phyloP scores from a whole-genome alignment of 2,329 filamentous ascomycete species.

The Biscogniauxia marginata region DNA sequence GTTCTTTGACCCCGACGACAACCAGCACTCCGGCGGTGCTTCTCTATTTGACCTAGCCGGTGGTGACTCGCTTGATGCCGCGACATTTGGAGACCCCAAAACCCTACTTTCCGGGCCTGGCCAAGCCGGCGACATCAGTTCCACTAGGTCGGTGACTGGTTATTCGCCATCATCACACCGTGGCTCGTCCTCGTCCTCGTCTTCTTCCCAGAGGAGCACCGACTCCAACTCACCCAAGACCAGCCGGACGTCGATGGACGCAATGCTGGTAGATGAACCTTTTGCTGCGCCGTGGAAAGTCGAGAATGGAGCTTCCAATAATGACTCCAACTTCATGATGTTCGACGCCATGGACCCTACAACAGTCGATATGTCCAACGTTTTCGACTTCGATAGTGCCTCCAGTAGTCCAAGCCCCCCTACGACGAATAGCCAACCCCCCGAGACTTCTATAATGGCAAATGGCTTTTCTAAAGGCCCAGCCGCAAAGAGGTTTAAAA shows the following conservation, averaged over 20 bases:
- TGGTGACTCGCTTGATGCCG: constrained; percentile 23
- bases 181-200: constrained; percentile 32
- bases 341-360: constrained; percentile 23
- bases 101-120: constrained; percentile 9
- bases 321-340: constrained; percentile 21
- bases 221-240: constrained; percentile 29
- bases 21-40: constrained; percentile 26
- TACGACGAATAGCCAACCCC: constrained; percentile 16
- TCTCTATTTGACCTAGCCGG: constrained; percentile 30
- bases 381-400: constrained; percentile 59
- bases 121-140: constrained; percentile 10
- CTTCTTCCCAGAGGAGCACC: constrained; percentile 26
- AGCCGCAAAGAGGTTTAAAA: constrained; percentile 28
- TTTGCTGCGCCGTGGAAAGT: constrained; percentile 14
- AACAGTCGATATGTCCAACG: constrained; percentile 31
- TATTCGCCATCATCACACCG: constrained; percentile 25
- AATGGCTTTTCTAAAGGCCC: constrained; percentile 19
- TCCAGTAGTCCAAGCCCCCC: constrained; percentile 53
- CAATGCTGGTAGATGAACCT: constrained; percentile 25
- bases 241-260: constrained; percentile 28
- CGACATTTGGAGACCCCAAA: constrained; percentile 20
- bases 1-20: constrained; percentile 35
- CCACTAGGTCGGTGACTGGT: constrained; percentile 7
- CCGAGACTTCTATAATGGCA: constrained; percentile 10
- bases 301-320: constrained; percentile 13